A percentile compares a stretch with the other conserved stretches of the same genome.
phyloP scores from a whole-genome alignment of 2,329 filamentous ascomycete species.

The Apiospora koreana region DNA sequence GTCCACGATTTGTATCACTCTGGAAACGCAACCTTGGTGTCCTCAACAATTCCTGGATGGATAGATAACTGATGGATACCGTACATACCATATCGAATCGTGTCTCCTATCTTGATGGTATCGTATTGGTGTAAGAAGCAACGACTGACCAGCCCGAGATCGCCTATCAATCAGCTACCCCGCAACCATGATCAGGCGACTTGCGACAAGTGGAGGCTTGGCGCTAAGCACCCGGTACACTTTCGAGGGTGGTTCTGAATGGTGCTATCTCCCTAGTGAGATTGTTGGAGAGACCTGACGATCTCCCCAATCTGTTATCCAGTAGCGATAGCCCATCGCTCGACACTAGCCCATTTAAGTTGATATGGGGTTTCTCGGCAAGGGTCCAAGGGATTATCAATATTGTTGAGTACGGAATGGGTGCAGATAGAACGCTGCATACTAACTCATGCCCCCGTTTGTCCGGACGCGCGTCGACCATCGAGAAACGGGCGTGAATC shows the following conservation, averaged over 20 bases:
- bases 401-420: not conserved
- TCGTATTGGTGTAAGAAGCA: not conserved
- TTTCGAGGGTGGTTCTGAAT: not conserved
- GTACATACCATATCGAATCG: not conserved
- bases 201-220: not conserved
- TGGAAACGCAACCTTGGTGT: not conserved
- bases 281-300: slow-evolving; percentile 3
- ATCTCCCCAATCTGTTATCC: not conserved
- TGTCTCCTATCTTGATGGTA: not conserved
- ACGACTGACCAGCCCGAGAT: not conserved
- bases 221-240: not conserved
- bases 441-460: not conserved
- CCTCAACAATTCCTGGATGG: not conserved
- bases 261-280: not conserved
- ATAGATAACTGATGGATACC: not conserved
- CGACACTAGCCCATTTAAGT: not conserved
- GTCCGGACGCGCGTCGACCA: not conserved
- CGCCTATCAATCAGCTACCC: not conserved
- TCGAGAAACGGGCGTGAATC: not conserved
- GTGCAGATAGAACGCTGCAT: not conserved
- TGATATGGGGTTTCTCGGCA: not conserved
- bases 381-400: not conserved
- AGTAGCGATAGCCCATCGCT: not conserved
- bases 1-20: not conserved
- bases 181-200: not conserved